Base-by-base conservation (phyloP, 2,329 filamentous ascomycete genomes). In the Ascochyta fabae region DNA sequence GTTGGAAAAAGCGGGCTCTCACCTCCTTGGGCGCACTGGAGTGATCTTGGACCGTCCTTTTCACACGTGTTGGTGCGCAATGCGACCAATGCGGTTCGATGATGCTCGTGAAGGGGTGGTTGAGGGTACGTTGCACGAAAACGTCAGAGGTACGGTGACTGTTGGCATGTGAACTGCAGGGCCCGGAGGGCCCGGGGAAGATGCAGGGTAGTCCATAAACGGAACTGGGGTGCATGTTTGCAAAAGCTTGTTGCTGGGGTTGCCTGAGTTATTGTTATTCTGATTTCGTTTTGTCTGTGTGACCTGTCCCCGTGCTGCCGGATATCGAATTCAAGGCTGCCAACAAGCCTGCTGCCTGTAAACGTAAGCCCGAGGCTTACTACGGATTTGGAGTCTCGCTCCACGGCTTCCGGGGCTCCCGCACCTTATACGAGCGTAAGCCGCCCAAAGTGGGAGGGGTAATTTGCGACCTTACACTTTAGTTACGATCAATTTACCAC, bases 311-410 rank as follows among this genome's bases (percentile, higher is more conserved):
- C 46, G 47, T 27, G 3, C 26, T 38, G 15, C 16, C 40, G 52
- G 36, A 36, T 39, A 33, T 43, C 36, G 24, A 51, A 12, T 22
- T 35, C 31, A 31, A 51, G 33, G 43, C 42, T 34, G 38, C 38
- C 40, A 33, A 9, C 38, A 16, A 40, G 38, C 47, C 27, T 33
- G 39, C 29, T 16, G 13, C 22, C 29, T 41, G 42, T 42, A 45
- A 34, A 15, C 33, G 38, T 56, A 51, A 51, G 43, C 53, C 53
- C 53, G 47, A 56, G 42, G 47, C 38, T 48, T 42, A 34, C 42
- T 19, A 16, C 47, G 19, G 47, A 39, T 51, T 31, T 42, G 48
- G 26, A 42, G 13, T 15, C 19, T 8, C 27, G 33, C 35, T 3
- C 13, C 23, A 41, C 53, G 31, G 38, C 53, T 51, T 51, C 53